Evolutionary conservation across 768 basidiomycete genomes (phyloP).

Genomic region (Dictyophora rubrovolvata): DNA sequence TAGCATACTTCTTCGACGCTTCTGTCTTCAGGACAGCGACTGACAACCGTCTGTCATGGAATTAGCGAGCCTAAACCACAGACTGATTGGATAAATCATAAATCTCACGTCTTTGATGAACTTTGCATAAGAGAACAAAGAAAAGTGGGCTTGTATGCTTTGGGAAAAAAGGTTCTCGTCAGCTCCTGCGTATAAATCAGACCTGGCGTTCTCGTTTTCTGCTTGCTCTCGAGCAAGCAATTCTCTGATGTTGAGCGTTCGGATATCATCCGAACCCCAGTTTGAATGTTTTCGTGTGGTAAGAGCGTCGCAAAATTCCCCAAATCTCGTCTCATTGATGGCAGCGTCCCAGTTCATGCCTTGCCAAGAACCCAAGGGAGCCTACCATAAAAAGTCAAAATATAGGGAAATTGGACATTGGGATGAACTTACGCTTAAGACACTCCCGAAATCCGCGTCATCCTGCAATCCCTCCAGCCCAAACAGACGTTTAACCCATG

Average conservation of each 20-base stretch:
- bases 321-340: slow-evolving; percentile 51
- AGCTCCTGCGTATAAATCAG: not conserved
- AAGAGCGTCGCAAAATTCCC: slow-evolving; percentile 56
- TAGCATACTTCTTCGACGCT: slow-evolving; percentile 42
- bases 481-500: slow-evolving; percentile 60
- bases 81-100: not conserved
- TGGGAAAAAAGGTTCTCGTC: not conserved
- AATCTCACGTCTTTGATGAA: slow-evolving; percentile 60
- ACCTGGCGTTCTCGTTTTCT: slow-evolving; percentile 27
- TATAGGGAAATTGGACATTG: slow-evolving; percentile 14
- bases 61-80: not conserved
- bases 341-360: slow-evolving; percentile 77
- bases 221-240: slow-evolving; percentile 26
- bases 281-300: slow-evolving; percentile 31
- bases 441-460: slow-evolving; percentile 68
- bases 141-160: slow-evolving; percentile 36
- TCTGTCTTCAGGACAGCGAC: slow-evolving; percentile 41
- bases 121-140: slow-evolving; percentile 61
- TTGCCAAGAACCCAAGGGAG: slow-evolving; percentile 70
- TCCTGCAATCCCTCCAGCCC: slow-evolving; percentile 58
- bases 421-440: slow-evolving; percentile 44
- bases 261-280: slow-evolving; percentile 15
- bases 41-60: slow-evolving; percentile 37
- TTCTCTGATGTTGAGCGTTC: not conserved
- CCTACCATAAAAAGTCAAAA: slow-evolving; percentile 23